Evolutionary conservation across 1,284 basidiomycete species (phyloP).

Genomic region (Apiotrichum montevideense): DNA sequence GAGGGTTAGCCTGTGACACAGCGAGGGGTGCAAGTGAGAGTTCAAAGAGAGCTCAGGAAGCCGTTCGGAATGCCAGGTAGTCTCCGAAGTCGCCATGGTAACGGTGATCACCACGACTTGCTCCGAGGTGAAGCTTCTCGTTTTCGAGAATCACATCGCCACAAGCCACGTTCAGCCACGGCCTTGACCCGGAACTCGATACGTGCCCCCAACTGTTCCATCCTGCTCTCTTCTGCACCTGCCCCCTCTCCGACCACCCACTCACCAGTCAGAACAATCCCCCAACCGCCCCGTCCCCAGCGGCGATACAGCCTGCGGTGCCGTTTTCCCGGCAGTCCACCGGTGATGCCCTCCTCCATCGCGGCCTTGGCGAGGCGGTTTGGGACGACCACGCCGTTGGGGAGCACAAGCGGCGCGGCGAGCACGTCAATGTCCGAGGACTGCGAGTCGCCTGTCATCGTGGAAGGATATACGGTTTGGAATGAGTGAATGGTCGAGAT

Average conservation of each 20-base stretch:
- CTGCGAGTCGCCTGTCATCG: constrained; percentile 3
- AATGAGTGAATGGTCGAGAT: background rate
- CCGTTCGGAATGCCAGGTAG: too few relatives aligned
- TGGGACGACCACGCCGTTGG: constrained; percentile 51
- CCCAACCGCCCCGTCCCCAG: constrained; percentile 78
- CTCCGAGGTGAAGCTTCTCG: too few relatives aligned
- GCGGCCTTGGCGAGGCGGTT: constrained; percentile 59
- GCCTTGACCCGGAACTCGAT: too few relatives aligned
- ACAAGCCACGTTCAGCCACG: too few relatives aligned
- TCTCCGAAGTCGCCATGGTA: too few relatives aligned
- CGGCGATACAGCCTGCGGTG: constrained; percentile 64
- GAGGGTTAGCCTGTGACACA: background rate
- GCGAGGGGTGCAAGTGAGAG: background rate
- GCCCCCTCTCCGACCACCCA: background rate
- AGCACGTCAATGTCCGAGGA: constrained; percentile 33
- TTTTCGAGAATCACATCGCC: too few relatives aligned
- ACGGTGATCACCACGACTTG: too few relatives aligned
- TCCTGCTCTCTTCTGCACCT: too few relatives aligned
- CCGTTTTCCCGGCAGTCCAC: constrained; percentile 63
- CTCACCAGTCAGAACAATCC: constrained; percentile 73
- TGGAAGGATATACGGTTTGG: background rate
- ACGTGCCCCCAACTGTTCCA: too few relatives aligned
- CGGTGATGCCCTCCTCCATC: constrained; percentile 73
- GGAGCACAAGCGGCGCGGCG: constrained; percentile 52
- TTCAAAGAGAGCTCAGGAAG: background rate